phyloP scores from a whole-genome alignment of 441 rosid genomes.

The Pelargonium fulgidum region DNA sequence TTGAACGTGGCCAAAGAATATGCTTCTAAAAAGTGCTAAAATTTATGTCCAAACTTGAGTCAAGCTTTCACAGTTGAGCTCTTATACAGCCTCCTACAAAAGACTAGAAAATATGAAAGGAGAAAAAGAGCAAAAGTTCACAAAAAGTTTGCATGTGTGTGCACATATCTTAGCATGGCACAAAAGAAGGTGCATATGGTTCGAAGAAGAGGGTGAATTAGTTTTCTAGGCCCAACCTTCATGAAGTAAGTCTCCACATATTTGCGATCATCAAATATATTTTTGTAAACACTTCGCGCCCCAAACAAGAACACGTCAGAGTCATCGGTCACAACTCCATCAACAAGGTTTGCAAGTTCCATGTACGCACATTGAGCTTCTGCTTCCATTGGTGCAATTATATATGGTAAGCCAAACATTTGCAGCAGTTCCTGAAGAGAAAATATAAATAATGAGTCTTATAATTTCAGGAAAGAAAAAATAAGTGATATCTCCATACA shows the following conservation, averaged over 20 bases:
- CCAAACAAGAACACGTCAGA: conserved; percentile 96
- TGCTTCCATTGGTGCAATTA: conserved; percentile 98
- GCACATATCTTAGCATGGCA: conserved; percentile 4
- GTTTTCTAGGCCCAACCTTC: conserved; percentile 47
- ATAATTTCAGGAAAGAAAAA: not conserved
- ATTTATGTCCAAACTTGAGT: not conserved
- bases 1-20: not conserved
- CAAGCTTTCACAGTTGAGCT: not conserved
- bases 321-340: conserved; percentile 96
- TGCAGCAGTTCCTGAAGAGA: conserved; percentile 76
- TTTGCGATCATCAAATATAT: conserved; percentile 95
- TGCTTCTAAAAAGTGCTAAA: not conserved
- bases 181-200: not conserved
- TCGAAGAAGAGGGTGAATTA: not conserved
- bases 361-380: conserved; percentile 97
- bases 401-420: conserved; percentile 95
- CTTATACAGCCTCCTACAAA: not conserved
- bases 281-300: conserved; percentile 79
- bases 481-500: not conserved
- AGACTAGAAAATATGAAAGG: not conserved
- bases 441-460: not conserved
- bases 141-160: not conserved
- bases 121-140: not conserved
- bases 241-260: conserved; percentile 92
- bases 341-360: conserved; percentile 84